Evolutionary conservation across 2,329 filamentous ascomycete genomes (phyloP), one percentile per base, ranked within the genome.

Genomic region (Intubia oerlemansii): DNA sequence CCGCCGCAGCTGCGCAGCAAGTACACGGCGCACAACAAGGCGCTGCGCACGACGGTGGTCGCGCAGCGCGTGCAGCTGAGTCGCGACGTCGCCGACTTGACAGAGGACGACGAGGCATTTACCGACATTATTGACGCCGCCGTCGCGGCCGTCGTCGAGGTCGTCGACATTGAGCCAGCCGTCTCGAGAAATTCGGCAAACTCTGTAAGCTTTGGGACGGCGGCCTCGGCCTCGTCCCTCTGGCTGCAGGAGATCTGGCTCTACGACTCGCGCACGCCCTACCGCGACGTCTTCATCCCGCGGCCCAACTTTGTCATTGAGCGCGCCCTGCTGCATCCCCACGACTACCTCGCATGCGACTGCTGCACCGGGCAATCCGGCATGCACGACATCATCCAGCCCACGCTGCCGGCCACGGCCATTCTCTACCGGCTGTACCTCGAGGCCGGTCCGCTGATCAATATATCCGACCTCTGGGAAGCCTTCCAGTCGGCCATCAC

Each of bases 51-150:
- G 2, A 85, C 79, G 0, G 67, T 85, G 18, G 68, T 85, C 28
- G 77, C 77, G 11, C 77, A 85, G 43, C 77, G 78, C 44, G 77
- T 88, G 12, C 72, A 82, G 42, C 57, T 88, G 23, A 80, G 74
- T 49, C 75, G 69, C 36, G 72, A 82, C 44, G 71, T 72, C 38
- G 69, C 76, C 2, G 57, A 64, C 4, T 57, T 85, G 17, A 77
- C 74, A 0, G 61, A 71, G 25, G 59, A 74, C 38, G 79, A 85
- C 49, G 67, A 65, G 37, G 59, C 62, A 5, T 80, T 80, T 43
- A 80, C 77, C 11, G 51, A 56, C 15, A 49, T 79, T 9, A 57
- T 84, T 5, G 65, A 75, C 37, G 44, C 47, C 2, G 51, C 74
- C 14, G 54, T 61, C 9, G 51, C 58, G 11, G 40, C 57, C 4